Evolutionary conservation across 768 basidiomycete genomes (phyloP), one percentile per base, ranked within the genome.

Genomic region (Coprinopsis sp.): DNA sequence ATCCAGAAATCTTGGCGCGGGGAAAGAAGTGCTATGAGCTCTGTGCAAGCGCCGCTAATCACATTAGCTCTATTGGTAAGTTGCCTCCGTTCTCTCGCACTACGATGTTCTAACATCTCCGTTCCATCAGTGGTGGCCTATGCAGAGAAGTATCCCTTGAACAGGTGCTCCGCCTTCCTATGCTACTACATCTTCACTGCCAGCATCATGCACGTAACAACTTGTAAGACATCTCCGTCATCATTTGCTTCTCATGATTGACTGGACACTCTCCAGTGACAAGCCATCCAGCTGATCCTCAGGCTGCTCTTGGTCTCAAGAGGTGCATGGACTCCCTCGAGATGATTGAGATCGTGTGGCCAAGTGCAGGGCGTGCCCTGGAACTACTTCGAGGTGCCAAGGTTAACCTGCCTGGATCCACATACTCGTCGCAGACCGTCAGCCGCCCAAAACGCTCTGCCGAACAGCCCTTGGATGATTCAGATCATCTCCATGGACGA

Each of bases 141-240:
- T 62, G 71, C 72, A 23, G 81, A 85, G 54, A 74, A 70, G 27
- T 84, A 84, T 62, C 69, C 75, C 33, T 67, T 87, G 47, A 72
- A 73, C 38, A 75, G 76, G 12, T 78, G 78, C 14, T 67, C 87
- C 1, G 83, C 82, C 3, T 90, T 87, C 58, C 64, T 87, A 23
- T 82, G 77, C 55, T 91, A 88, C 58, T 89, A 88, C 56, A 70
- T 87, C 13, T 91, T 91, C 66, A 83, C 83, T 2, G 86, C 87
- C 13, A 78, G 79, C 47, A 79, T 90, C 43, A 87, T 86, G 84
- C 88, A 90, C 55, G 77, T 87, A 37, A 80, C 80, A 2, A 81
- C 70, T 31, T 63, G 87, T 91, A 57, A 54, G 87, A n/a, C n/a
- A n/a, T 76, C 11, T 4, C 39, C 40, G 31, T 27, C 23, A 8